Conservation (phyloP, 2,329 filamentous ascomycete genomes). For the Coleophoma crateriformis region DNA sequence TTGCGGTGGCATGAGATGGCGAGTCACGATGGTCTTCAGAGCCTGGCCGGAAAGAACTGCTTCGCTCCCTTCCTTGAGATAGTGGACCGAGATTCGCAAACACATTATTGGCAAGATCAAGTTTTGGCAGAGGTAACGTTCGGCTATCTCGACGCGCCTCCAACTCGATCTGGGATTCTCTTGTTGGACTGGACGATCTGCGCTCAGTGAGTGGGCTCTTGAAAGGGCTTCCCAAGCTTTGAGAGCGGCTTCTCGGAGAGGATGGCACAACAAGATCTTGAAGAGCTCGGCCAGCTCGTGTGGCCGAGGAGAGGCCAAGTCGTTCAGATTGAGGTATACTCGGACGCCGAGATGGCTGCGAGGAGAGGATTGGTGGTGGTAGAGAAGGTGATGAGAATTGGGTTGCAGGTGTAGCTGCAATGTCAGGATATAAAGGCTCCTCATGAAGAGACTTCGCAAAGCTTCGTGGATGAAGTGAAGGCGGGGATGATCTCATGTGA, state of each 20-base stretch:
- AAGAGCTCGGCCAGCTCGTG: constrained; percentile 24
- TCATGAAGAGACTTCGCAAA: constrained; percentile 23
- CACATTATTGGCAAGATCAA: constrained; percentile 15
- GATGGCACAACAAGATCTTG: constrained; percentile 25
- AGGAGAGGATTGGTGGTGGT: constrained; percentile 19
- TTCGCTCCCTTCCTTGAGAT: constrained; percentile 4
- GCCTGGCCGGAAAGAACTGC: not conserved
- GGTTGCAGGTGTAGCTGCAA: constrained; percentile 23
- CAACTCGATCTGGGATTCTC: constrained; percentile 7
- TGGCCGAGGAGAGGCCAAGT: constrained; percentile 21
- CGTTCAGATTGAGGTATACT: constrained; percentile 7
- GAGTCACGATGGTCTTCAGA: not conserved
- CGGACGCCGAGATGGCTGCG: constrained; percentile 8
- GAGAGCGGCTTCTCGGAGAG: constrained; percentile 23
- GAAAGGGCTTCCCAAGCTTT: constrained; percentile 27
- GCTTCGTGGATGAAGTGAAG: constrained; percentile 19
- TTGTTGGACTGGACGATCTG: constrained; percentile 14
- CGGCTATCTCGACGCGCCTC: constrained; percentile 7
- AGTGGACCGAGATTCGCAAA: constrained; percentile 1
- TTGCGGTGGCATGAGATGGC: not conserved
- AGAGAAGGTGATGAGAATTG: constrained; percentile 26
- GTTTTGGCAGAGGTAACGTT: constrained; percentile 13
- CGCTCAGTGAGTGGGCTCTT: constrained; percentile 23
- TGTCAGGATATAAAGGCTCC: constrained; percentile 15
- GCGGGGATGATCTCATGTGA: constrained; percentile 25